These are phyloP conservation scores for Gnomoniopsis sp. DNA, from an alignment of 2,329 filamentous ascomycete genomes.

Conservation along the genomic window DNA sequence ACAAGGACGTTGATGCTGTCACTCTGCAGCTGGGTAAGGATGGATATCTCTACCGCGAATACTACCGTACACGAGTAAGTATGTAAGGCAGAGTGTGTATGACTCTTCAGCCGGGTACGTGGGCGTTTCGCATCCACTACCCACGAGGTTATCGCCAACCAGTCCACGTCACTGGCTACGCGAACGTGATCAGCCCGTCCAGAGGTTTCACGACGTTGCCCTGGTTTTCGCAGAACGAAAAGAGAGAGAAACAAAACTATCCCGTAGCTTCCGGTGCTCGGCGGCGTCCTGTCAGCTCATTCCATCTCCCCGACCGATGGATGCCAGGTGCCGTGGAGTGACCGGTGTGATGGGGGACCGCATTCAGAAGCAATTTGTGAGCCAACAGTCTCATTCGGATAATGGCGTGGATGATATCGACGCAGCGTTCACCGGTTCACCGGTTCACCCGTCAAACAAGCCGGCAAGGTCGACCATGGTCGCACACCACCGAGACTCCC, in stretches of 20 bases:
- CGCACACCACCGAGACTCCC: background rate
- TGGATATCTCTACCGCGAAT: background rate
- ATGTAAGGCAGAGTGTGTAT: no score
- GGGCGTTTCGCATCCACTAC: no score
- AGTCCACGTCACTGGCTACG: conserved; percentile 12
- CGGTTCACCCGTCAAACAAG: background rate
- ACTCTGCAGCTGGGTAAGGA: conserved; percentile 11
- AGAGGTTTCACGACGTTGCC: conserved; percentile 5
- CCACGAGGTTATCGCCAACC: conserved; percentile 7
- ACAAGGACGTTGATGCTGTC: conserved; percentile 4
- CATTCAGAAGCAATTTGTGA: conserved; percentile 5
- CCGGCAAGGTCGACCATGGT: background rate
- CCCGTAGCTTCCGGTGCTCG: background rate
- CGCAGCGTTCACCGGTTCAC: background rate
- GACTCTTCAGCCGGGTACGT: background rate
- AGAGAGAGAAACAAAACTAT: background rate
- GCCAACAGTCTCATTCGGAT: background rate
- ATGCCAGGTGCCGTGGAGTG: background rate
- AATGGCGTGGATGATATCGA: background rate
- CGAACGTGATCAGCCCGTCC: conserved; percentile 4
- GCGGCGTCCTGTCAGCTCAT: background rate
- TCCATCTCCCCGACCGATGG: background rate
- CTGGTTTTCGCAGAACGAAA: background rate
- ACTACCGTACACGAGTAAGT: background rate
- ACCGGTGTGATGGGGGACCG: conserved; percentile 6